Base-by-base conservation (phyloP, 2,329 filamentous ascomycete species). In the Colletotrichum limetticola region DNA sequence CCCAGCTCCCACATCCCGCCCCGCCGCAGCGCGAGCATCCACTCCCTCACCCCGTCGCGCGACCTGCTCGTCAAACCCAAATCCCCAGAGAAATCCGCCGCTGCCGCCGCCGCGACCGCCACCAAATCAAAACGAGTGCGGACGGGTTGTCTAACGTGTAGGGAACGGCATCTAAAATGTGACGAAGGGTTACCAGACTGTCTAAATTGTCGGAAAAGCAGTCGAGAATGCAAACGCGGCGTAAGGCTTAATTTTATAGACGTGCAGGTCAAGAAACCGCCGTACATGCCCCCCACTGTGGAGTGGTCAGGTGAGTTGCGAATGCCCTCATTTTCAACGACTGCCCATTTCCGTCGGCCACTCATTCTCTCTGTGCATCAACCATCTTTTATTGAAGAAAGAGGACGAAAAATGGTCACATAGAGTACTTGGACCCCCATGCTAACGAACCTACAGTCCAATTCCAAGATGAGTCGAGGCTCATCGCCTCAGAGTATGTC, bases 191-290 rank as follows among this genome's bases (percentile, higher is more conserved):
- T 83, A 4, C 89, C 88, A 6, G 84, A 87, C 42, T 91, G 89
- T 75, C 86, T 93, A 78, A 98, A 98, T 79, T 98, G 96, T 83
- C 90, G 91, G 72, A 98, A 97, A 83, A 97, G 95, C 65, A 95
- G 91, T 78, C 88, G 96, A 63, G 86, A 92, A 70, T 98, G 96
- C 85, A 95, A 95, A 80, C 91, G 95, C 77, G 96, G 95, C 22
- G 87, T 98, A 63, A 90, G 94, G 49, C 86, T 98, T 53, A 98
- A 98, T 83, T 98, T 98, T 78, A 95, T 98, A 76, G 95, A 98
- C 79, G 93, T 92, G 4, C 92, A 92, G 74, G 91, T 93, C 69
- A 91, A 93, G 78, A 85, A 86, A 62, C 94, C 92, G 65, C 92
- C 91, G 12, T 88, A 89, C 61, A 84, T 93, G 28, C 86, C 88